Evolutionary conservation across 139 green algal genomes (phyloP).

Genomic region (Picochlorum sp.): DNA sequence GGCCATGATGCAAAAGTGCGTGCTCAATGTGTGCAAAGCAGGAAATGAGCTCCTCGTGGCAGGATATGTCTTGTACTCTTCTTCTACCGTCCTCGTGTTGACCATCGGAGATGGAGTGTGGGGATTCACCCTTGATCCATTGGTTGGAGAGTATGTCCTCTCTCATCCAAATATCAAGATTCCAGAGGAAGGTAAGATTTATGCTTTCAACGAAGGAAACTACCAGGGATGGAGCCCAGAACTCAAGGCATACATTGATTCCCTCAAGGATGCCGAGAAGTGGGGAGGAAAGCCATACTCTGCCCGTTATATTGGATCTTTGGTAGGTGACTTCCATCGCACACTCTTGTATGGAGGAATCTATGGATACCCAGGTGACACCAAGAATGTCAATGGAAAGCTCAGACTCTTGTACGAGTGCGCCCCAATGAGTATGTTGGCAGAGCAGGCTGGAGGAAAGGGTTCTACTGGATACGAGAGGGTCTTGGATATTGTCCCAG

Average conservation of each 20-base stretch:
- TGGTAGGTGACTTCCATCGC: conserved; percentile 96
- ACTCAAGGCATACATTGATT: conserved; percentile 74
- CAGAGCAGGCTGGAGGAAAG: conserved; percentile 74
- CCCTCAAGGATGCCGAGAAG: conserved; percentile 63
- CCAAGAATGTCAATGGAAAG: conserved; percentile 92
- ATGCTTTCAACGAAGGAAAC: conserved; percentile 99
- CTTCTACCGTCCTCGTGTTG: conserved; percentile 83
- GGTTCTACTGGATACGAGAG: conserved; percentile 46
- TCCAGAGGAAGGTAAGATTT: conserved; percentile 91
- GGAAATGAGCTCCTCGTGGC: conserved; percentile 77
- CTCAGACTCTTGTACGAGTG: conserved; percentile 98
- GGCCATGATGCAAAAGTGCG: conserved; percentile 67
- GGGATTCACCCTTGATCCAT: conserved; percentile 88
- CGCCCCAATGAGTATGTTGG: conserved; percentile 81
- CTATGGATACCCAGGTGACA: conserved; percentile 94
- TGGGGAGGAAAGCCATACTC: conserved; percentile 89
- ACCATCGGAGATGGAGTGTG: conserved; percentile 84
- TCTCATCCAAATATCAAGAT: conserved; percentile 75
- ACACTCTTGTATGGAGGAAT: conserved; percentile 95
- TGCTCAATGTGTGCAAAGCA: conserved; percentile 87
- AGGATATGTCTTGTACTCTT: conserved; percentile 94
- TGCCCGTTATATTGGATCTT: conserved; percentile 89
- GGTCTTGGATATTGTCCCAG: conserved; percentile 56
- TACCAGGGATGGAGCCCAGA: conserved; percentile 66
- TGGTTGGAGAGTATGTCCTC: conserved; percentile 85